Percentiles rank a stretch among this genome's conserved stretches.
Conservation (phyloP, 306 rosid genomes). For the Glycine latifolia region DNA sequence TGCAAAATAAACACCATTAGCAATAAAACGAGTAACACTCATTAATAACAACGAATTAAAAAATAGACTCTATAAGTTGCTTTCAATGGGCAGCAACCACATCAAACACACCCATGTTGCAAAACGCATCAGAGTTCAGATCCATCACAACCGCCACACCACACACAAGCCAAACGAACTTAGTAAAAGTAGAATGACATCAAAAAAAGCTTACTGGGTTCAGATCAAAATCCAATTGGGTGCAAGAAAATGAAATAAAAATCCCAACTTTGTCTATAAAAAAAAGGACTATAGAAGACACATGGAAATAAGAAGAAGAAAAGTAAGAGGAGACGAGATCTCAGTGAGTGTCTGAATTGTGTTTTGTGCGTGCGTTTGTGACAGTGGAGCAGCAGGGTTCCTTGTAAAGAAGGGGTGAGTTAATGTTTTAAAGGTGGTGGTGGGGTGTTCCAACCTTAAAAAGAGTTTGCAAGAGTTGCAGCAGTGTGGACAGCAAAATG, state of each 20-base stretch:
- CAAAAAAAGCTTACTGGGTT: constrained; percentile 51
- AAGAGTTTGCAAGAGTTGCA: constrained; percentile 19
- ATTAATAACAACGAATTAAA: constrained; percentile 30
- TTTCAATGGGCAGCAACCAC: constrained; percentile 34
- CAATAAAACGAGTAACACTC: constrained; percentile 21
- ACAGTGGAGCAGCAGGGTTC: constrained; percentile 29
- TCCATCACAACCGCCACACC: constrained; percentile 38
- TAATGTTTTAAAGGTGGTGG: not conserved
- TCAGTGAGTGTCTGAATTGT: not conserved
- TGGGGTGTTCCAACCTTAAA: constrained; percentile 14
- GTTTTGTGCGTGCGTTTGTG: not conserved
- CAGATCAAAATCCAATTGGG: constrained; percentile 54
- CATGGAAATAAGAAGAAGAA: not conserved
- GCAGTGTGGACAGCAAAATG: constrained; percentile 39
- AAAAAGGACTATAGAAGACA: too few species aligned
- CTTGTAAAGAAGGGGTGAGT: not conserved
- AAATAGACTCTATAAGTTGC: constrained; percentile 16
- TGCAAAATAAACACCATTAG: constrained; percentile 16
- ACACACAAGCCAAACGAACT: constrained; percentile 3
- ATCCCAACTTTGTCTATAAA: constrained; percentile 15
- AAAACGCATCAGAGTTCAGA: constrained; percentile 32
- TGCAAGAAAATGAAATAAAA: constrained; percentile 25
- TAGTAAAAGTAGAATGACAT: not conserved
- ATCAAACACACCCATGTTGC: not conserved
- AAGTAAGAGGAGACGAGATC: constrained; percentile 39